Evolutionary conservation across 495 filamentous ascomycete genomes (phyloP).

Genomic region (Podospora appendiculata): DNA sequence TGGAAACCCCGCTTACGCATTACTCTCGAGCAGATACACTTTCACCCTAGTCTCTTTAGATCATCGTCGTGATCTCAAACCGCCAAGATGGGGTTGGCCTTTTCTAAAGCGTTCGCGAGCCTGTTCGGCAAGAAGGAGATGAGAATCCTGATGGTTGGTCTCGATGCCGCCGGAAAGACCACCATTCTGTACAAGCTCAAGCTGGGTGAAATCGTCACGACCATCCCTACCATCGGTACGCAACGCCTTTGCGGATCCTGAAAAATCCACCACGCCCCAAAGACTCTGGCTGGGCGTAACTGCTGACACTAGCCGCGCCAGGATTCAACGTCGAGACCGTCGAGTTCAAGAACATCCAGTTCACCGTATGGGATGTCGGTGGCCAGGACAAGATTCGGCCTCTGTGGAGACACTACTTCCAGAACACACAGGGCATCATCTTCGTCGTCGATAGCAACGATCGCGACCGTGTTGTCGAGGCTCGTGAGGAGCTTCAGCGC

Average conservation of each 20-base stretch:
- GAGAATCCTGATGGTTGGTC: conserved; percentile 98
- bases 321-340: conserved; percentile 99
- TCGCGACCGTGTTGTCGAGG: conserved; percentile 98
- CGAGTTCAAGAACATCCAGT: conserved; percentile 99
- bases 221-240: conserved; percentile 98
- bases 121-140: conserved; percentile 99
- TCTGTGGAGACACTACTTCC: conserved; percentile 99
- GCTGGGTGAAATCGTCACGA: conserved; percentile 99
- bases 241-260: conserved; percentile 11
- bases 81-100: conserved; percentile 25
- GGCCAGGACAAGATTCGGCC: conserved; percentile 99
- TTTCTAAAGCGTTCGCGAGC: conserved; percentile 56
- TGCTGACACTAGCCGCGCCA: conserved; percentile 33
- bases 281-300: neutral
- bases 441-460: conserved; percentile 99
- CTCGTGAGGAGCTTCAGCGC: conserved; percentile 97
- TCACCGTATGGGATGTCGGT: conserved; percentile 99
- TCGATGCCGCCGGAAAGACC: conserved; percentile 99
- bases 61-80: conserved; percentile 8
- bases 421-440: conserved; percentile 99
- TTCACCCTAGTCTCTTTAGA: conserved; percentile 5
- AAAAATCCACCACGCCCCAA: neutral
- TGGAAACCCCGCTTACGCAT: conserved; percentile 5
- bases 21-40: conserved; percentile 3
- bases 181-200: conserved; percentile 99